Percentiles rank a stretch among this genome's conserved stretches.
Conservation (phyloP, 2,329 filamentous ascomycete species). For the Fusarium nisikadoi region DNA sequence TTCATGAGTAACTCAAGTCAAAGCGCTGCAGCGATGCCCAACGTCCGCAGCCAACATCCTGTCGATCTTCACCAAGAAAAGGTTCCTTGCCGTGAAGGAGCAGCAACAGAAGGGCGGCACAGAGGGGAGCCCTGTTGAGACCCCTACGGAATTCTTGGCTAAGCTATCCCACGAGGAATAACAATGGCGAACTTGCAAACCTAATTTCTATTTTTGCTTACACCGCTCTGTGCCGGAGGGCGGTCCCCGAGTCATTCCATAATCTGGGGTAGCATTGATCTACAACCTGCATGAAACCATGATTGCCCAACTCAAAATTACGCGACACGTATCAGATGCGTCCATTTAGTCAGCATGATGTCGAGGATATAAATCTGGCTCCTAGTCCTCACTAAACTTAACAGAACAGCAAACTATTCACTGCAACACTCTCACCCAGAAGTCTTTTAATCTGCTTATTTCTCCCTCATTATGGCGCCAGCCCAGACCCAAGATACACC, state of each 20-base stretch:
- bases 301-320: too few relatives aligned
- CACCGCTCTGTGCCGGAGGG: not conserved
- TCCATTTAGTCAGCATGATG: not conserved
- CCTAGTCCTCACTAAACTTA: too few relatives aligned
- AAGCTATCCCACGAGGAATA: not conserved
- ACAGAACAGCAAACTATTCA: rapidly evolving
- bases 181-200: not conserved
- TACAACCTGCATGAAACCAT: not conserved
- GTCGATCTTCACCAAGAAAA: not conserved
- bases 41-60: not conserved
- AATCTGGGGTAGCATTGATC: not conserved
- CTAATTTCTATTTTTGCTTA: not conserved
- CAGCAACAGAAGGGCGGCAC: not conserved
- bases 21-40: not conserved
- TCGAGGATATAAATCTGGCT: not conserved
- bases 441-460: rapidly evolving
- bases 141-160: not conserved
- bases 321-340: not conserved
- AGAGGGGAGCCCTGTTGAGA: not conserved
- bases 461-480: not conserved
- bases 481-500: not conserved
- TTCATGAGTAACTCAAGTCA: not conserved
- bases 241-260: not conserved
- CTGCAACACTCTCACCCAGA: not conserved
- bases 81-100: too few relatives aligned